Evolutionary conservation across 192 early-diverging fungal species (phyloP), one percentile per base, ranked within the genome.

Genomic region (Backusella tuberculispora): DNA sequence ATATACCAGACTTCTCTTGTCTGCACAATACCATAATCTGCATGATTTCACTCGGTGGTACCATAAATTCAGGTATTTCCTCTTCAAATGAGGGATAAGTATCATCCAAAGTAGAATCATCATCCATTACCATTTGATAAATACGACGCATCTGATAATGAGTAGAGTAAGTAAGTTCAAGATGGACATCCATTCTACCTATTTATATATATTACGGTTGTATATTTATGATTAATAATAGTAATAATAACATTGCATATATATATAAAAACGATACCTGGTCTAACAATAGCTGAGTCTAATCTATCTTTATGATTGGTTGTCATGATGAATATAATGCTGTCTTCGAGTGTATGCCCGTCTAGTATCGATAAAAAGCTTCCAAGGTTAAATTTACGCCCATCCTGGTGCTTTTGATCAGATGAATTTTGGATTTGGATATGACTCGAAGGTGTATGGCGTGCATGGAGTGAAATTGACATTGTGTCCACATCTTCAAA

Each of bases 21-120:
- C 90, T 82, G 69, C 82, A 87, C 2, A 90, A 50, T n/a, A 90
- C 81, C 83, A 90, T 85, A 8, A 83, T 79, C 69, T 85, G 77
- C 81, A 91, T 88, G 63, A 87, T 83, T 60, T 91, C 89, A 80
- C 90, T 88, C 12, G 90, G 90, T 12, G 90, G 86, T 69, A 91
- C 78, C 5, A 88, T 45, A 66, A 72, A 64, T 72, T 90, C 88
- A n/a, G 89, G 88, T 41, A 83, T 79, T 24, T 75, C 64, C 29
- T 71, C n/a, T 41, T 72, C 63, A 66, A 84, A 73, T 14, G 70
- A 48, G 19, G 78, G 74, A 56, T 66, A 76, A 12, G 74, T 40
- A 63, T 76, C 71, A 43, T 77, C 75, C 17, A 82, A 29, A 67
- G 15, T 66, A 19, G 24, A 37, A 5, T 19, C 48, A 17, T 78